Evolutionary conservation across 768 basidiomycete genomes (phyloP), one percentile per base, ranked within the genome.

Genomic region (Phlebiopsis flavidoalba): DNA sequence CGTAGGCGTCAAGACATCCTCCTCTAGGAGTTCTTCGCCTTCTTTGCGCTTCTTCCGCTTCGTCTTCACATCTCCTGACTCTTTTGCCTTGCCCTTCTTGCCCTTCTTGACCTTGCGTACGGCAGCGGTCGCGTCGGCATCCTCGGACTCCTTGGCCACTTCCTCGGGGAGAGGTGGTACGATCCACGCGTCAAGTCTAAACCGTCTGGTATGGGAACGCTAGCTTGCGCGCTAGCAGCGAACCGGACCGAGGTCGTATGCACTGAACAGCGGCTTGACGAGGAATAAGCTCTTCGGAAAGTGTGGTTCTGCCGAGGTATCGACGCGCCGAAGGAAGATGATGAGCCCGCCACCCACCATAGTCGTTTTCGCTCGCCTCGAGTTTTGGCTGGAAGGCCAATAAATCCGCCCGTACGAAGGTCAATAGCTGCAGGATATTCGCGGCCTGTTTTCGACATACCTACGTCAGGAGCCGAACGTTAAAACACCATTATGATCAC

Each of bases 241-340:
- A n/a, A 98, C 91, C 0, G 95, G 89, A 62, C 91, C 93, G 19
- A 99, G 83, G 62, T 93, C 89, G 66, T 95, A 87, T 5, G 80
- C 68, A 17, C 81, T 77, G 67, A 91, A 91, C 8, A 99, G 75
- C 0, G 94, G 93, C 45, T 83, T 79, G 48, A 98, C 85, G 57
- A 99, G 83, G 71, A 86, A 90, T 12, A 98, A 76, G 66, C 91
- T 93, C 75, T 95, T 95, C 2, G 97, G 97, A 68, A 92, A 96
- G 37, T 75, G 74, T 15, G 84, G 82, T 37, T 83, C 80, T 12
- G 69, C 55, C n/a, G 63, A 47, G 0, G 12, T 21, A 24, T 73
- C 67, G 5, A 69, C 65, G 53, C 78, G 53, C 78, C 80, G 12
- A 81, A 82, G 56, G 60, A 57, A 12, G 60, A 62, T n/a, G 60